A percentile compares a stretch with the other conserved stretches of the same genome.
These are phyloP conservation scores for Erodium texanum DNA, from an alignment of 441 rosid species.

Conservation along the genomic window DNA sequence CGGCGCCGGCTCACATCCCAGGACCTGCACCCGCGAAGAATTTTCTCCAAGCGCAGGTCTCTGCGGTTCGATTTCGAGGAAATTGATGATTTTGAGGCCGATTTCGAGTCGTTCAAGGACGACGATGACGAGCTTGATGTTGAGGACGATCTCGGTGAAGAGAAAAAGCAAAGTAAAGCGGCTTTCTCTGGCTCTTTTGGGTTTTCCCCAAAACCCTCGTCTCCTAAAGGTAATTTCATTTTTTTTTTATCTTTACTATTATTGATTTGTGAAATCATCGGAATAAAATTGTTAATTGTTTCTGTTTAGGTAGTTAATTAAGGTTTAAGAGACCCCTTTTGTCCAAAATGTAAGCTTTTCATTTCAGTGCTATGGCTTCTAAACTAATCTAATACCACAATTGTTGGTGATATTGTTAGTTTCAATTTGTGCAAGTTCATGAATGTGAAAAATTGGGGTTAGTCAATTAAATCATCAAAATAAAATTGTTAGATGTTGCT, in stretches of 20 bases:
- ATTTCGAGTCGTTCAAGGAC: conserved; percentile 5
- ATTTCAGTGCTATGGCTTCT: neutral
- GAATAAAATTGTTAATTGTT: neutral
- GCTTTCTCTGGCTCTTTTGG: neutral
- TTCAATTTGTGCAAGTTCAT: neutral
- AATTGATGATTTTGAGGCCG: conserved; percentile 1
- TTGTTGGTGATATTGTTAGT: neutral
- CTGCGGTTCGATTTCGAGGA: conserved; percentile 1
- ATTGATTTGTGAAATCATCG: neutral
- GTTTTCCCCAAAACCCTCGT: conserved; percentile 1
- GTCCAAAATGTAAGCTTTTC: neutral
- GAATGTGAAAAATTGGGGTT: neutral
- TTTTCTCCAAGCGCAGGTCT: neutral
- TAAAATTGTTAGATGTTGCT: neutral
- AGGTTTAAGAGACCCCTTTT: neutral
- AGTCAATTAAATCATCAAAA: neutral
- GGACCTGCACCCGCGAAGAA: neutral
- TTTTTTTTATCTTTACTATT: neutral
- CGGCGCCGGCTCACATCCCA: neutral
- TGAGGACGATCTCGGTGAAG: neutral
- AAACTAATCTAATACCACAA: no score
- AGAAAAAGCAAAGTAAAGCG: neutral
- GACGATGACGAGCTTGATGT: neutral
- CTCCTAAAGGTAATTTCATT: conserved; percentile 3
- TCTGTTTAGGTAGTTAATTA: neutral